Evolutionary conservation across 129 eudicot species (phyloP).

Genomic region (Oenanthe sinensis): DNA sequence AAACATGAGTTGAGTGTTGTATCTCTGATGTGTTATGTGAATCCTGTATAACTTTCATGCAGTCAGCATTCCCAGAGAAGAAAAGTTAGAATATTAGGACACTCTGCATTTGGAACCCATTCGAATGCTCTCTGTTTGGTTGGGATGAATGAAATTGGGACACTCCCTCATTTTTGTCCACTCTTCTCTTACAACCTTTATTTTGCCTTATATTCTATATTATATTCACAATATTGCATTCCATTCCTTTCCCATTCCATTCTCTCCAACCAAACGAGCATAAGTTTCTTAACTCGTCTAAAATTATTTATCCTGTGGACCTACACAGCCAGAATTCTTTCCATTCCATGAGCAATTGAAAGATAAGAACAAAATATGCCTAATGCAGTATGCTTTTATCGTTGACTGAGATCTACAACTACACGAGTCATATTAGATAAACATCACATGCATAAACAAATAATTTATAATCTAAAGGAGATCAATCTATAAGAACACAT

Average conservation of each 20-base stretch:
- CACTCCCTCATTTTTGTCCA: too few species aligned
- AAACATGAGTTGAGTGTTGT: conserved; percentile 44
- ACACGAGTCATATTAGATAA: neutral
- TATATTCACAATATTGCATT: too few species aligned
- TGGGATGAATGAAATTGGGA: too few species aligned
- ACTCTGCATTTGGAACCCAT: neutral
- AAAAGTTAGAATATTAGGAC: neutral
- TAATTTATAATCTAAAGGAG: neutral
- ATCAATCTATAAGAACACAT: conserved; percentile 22
- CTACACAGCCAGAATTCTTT: neutral
- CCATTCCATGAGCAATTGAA: neutral
- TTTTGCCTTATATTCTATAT: too few species aligned
- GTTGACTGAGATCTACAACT: neutral
- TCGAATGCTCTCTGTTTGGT: neutral
- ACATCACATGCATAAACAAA: neutral
- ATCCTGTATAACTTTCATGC: conserved; percentile 42
- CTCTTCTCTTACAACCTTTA: too few species aligned
- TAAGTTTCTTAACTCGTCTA: neutral
- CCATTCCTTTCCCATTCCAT: too few species aligned
- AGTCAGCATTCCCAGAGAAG: conserved; percentile 10
- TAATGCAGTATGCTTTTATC: too few species aligned
- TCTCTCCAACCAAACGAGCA: too few species aligned
- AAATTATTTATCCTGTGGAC: neutral
- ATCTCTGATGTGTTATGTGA: conserved; percentile 48
- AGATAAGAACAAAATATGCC: neutral